Conservation (phyloP, 352 stramenopile species). For the Globisporangium takayamanum region DNA sequence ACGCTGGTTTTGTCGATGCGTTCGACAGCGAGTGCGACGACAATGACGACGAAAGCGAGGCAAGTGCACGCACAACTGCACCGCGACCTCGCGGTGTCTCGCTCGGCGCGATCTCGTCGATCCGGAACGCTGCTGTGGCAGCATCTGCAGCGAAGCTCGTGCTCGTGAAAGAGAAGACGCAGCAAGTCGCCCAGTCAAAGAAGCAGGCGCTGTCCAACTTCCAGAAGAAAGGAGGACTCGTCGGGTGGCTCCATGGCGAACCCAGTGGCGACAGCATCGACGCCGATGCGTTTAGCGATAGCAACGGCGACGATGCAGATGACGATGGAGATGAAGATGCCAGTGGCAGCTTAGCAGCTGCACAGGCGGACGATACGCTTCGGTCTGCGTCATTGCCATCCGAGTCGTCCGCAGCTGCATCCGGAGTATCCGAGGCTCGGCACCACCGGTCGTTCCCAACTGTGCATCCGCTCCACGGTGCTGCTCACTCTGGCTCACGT, state of each 20-base stretch:
- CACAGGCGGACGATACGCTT: not conserved
- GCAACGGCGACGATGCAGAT: not conserved
- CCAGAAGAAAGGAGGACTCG: conserved; percentile 56
- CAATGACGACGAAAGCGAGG: not conserved
- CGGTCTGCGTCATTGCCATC: conserved; percentile 3
- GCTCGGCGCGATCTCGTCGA: conserved; percentile 3
- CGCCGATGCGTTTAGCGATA: not conserved
- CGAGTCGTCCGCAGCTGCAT: not conserved
- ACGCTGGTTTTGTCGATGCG: conserved; percentile 3
- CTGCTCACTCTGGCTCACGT: not conserved
- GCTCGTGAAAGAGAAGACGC: conserved; percentile 37
- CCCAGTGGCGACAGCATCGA: conserved; percentile 2
- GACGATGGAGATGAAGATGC: not conserved
- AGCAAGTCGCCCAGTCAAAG: conserved; percentile 26
- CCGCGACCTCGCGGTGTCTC: not conserved
- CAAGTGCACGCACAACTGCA: not conserved
- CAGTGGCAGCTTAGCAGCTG: not conserved
- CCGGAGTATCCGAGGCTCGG: not conserved
- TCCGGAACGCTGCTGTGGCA: conserved; percentile 7
- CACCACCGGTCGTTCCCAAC: conserved; percentile 7
- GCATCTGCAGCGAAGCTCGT: conserved; percentile 9
- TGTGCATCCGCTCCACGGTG: not conserved
- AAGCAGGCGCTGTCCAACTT: conserved; percentile 41
- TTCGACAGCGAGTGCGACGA: conserved; percentile 3
- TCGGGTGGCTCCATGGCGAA: conserved; percentile 60